Percentiles rank a stretch among this genome's conserved stretches.
Conservation (phyloP, 2,329 filamentous ascomycete species). For the Botrytis tulipae region DNA sequence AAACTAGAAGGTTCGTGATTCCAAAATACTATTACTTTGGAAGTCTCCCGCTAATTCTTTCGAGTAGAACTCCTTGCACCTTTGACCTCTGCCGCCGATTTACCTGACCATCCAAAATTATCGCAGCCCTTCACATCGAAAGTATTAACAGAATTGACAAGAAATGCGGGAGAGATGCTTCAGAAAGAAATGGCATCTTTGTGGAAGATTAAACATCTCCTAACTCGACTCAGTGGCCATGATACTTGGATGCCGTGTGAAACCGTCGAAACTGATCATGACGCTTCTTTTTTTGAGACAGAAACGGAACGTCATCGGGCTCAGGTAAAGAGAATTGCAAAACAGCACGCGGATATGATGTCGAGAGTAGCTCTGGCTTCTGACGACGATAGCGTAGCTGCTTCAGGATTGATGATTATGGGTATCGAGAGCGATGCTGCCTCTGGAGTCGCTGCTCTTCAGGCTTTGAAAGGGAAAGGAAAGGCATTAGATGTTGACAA, state of each 20-base stretch:
- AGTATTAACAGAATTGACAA: constrained; percentile 68
- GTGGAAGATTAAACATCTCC: constrained; percentile 71
- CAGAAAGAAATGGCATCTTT: constrained; percentile 71
- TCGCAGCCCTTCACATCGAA: constrained; percentile 73
- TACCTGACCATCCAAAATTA: constrained; percentile 71
- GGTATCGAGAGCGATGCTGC: constrained; percentile 14
- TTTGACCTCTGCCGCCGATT: constrained; percentile 70
- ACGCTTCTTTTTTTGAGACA: constrained; percentile 50
- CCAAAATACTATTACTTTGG: neutral
- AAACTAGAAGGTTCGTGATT: constrained; percentile 63
- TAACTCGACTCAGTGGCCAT: constrained; percentile 73
- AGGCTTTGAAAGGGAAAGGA: constrained; percentile 9
- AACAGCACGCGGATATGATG: constrained; percentile 33
- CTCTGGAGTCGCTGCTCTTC: neutral
- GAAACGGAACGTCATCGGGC: constrained; percentile 31
- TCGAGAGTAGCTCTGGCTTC: constrained; percentile 31
- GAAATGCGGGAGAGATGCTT: constrained; percentile 67
- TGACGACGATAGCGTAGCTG: constrained; percentile 29
- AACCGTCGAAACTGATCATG: constrained; percentile 55
- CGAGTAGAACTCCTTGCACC: constrained; percentile 68
- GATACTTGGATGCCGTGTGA: constrained; percentile 64
- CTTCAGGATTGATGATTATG: constrained; percentile 19
- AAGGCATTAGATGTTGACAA: constrained; percentile 1
- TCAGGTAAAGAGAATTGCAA: constrained; percentile 27
- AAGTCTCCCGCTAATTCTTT: constrained; percentile 29